Percentiles rank a stretch among this genome's conserved stretches.
Conservation (phyloP, 495 filamentous ascomycete species). For the Jackrogersella minutella region DNA sequence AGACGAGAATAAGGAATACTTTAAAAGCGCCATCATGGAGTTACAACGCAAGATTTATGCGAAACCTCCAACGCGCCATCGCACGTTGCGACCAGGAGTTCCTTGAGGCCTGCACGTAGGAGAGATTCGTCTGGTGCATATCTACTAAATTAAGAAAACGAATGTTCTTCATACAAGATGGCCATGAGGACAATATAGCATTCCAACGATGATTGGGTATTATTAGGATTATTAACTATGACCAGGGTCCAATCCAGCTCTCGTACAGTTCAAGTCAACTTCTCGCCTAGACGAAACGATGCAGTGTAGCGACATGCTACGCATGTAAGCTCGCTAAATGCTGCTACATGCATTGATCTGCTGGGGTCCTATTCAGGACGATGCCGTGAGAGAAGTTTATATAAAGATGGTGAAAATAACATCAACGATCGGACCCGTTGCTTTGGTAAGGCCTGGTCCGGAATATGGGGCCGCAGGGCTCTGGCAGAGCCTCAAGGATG, state of each 20-base stretch:
- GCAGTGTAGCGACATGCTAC: background rate
- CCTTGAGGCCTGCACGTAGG: background rate
- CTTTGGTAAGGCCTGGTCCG: background rate
- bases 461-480: slow-evolving; percentile 3
- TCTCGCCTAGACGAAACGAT: slow-evolving; percentile 1
- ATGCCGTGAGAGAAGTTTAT: background rate
- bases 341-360: slow-evolving; percentile 5
- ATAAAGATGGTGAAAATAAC: slow-evolving; percentile 9
- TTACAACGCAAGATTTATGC: background rate
- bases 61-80: background rate
- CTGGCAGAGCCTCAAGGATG: background rate
- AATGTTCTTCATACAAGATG: background rate
- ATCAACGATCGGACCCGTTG: background rate
- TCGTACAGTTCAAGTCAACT: background rate
- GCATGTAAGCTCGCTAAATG: slow-evolving; percentile 16
- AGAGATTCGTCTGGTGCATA: background rate
- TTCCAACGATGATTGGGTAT: slow-evolving; percentile 2
- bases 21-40: background rate
- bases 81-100: background rate
- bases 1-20: background rate
- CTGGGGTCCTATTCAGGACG: background rate
- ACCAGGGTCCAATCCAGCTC: background rate
- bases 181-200: background rate
- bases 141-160: slow-evolving; percentile 3
- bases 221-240: slow-evolving; percentile 14